phyloP scores from a whole-genome alignment of 495 filamentous ascomycete species.

The Penicillium cataractarum region DNA sequence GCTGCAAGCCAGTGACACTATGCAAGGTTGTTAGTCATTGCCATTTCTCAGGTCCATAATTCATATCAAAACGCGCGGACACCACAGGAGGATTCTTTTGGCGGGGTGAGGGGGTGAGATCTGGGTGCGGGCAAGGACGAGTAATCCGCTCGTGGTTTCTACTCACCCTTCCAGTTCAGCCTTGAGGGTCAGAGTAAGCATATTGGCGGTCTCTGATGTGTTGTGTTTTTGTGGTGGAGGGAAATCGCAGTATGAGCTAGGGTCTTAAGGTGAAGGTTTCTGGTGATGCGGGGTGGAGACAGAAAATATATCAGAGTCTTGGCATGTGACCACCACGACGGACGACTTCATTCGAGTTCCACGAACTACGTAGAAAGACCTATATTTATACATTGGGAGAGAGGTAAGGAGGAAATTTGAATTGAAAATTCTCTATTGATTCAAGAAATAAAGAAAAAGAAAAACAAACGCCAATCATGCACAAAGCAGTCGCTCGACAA shows the following conservation, averaged over 20 bases:
- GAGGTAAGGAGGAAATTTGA: not conserved
- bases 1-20: conserved; percentile 88
- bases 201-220: conserved; percentile 38
- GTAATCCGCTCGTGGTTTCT: not conserved
- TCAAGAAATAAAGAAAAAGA: conserved; percentile 15
- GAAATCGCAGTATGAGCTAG: conserved; percentile 5
- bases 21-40: conserved; percentile 15
- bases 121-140: not conserved
- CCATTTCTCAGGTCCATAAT: not conserved
- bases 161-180: conserved; percentile 78
- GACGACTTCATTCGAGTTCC: not conserved
- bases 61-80: not conserved
- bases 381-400: not conserved
- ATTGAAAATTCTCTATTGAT: conserved; percentile 10
- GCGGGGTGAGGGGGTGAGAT: conserved; percentile 5
- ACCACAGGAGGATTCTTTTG: conserved; percentile 6
- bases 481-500: conserved; percentile 28
- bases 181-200: conserved; percentile 78
- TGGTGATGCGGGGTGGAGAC: conserved; percentile 35
- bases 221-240: conserved; percentile 14
- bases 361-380: not conserved
- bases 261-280: conserved; percentile 14
- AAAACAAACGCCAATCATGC: conserved; percentile 42
- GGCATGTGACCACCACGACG: conserved; percentile 26
- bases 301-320: conserved; percentile 31